phyloP scores from a whole-genome alignment of 345 rosid species.

The Punica granatum region DNA sequence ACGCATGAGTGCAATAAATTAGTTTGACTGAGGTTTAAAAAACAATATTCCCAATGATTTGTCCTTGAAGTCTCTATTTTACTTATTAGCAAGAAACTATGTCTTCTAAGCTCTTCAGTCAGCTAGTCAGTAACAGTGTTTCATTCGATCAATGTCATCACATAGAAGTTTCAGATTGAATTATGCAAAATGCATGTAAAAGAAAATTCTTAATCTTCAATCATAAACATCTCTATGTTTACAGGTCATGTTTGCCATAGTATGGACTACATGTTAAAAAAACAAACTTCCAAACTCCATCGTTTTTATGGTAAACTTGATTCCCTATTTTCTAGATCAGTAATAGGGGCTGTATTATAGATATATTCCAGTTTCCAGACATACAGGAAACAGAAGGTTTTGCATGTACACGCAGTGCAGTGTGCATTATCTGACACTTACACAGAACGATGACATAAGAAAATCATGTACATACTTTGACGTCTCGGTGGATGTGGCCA shows the following conservation, averaged over 20 bases:
- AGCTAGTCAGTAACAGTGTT: background rate
- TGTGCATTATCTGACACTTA: no score
- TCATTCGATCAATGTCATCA: background rate
- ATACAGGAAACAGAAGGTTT: no score
- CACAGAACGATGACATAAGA: background rate
- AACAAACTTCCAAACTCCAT: background rate
- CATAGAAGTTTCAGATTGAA: background rate
- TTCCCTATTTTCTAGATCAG: background rate
- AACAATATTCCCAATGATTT: background rate
- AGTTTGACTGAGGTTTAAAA: background rate
- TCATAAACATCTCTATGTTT: background rate
- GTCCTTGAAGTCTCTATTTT: background rate
- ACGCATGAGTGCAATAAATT: background rate
- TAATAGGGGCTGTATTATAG: background rate
- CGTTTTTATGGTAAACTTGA: background rate
- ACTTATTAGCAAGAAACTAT: background rate
- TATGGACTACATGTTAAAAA: no score
- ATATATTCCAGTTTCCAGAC: no score
- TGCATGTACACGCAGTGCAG: no score
- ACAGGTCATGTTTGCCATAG: background rate
- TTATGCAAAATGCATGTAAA: background rate
- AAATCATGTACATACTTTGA: slow-evolving; percentile 49
- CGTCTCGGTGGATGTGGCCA: slow-evolving; percentile 97
- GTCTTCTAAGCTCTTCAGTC: background rate
- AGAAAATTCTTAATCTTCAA: background rate